Evolutionary conservation across 1,284 basidiomycete genomes (phyloP), one percentile per base, ranked within the genome.

Genomic region (Boletus nobilissimus): DNA sequence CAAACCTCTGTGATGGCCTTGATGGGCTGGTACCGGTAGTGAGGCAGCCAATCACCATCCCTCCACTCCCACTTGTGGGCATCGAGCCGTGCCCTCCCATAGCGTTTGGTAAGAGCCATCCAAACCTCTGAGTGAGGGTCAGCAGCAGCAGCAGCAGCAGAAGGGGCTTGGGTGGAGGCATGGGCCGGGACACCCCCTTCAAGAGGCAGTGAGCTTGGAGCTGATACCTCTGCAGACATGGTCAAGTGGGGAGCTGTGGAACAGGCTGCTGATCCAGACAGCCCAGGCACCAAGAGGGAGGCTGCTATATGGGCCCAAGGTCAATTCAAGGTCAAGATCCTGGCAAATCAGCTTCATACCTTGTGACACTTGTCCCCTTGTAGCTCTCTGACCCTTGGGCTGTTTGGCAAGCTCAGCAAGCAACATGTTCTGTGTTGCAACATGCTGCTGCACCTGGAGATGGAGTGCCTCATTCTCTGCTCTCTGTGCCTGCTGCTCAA

Each of bases 51-150:
- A 14, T 71, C 70, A 62, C 73, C 54, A 32, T 75, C 75, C 26
- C 29, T 67, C 72, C 79, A 80, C 57, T 82, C 74, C 76, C 81
- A 81, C 19, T 69, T 4, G n/a, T 82, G 78, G 29, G n/a, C 70
- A 70, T 76, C 65, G 26, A 80, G 76, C 0, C 5, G 6, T 24
- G 22, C 10, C 34, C 32, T 64, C 0, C 75, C 69, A 76, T 76
- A 76, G 75, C 34, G 3, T 5, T 36, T 65, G 3, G 24, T n/a
- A 9, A 80, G 76, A 7, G 71, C 60, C 3, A 1, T 14, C 74
- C 74, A 80, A 2, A 22, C 19, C 46, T 54, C 70, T 3, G 38
- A 69, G n/a, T 3, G 3, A 43, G 66, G 46, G 51, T 74, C 70
- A n/a, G n/a, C 18, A 14, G 13, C 40, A 34, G n/a, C n/a, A n/a